phyloP scores from a whole-genome alignment of 1,284 basidiomycete species.

The Puccinia hordei region DNA sequence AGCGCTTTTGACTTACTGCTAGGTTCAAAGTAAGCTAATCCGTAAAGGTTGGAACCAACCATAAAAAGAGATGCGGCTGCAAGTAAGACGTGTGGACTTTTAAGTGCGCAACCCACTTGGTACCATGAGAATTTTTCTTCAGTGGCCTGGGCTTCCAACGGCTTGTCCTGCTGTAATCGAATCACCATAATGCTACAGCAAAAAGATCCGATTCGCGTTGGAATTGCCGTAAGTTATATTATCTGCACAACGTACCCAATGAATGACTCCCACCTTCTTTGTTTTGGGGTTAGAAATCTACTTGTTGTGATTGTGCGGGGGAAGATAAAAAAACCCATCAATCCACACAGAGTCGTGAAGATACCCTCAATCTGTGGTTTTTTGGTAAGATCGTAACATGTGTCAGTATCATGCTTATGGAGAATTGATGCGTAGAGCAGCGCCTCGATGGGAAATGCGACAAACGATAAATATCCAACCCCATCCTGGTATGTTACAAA shows the following conservation, averaged over 20 bases:
- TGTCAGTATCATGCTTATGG: neutral
- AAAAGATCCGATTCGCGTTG: neutral
- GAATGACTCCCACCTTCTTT: constrained; percentile 30
- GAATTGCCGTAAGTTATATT: neutral
- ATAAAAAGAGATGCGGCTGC: constrained; percentile 12
- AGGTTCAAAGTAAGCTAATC: constrained; percentile 46
- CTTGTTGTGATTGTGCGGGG: constrained; percentile 7
- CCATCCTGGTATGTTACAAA: constrained; percentile 35
- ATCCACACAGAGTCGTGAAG: constrained; percentile 37
- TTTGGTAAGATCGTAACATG: neutral
- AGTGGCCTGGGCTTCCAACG: neutral
- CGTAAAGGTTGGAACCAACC: constrained; percentile 35
- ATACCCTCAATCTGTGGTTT: constrained; percentile 38
- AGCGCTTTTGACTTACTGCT: constrained; percentile 29
- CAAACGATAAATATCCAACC: constrained; percentile 49
- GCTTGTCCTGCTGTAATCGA: constrained; percentile 15
- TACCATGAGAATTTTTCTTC: constrained; percentile 28
- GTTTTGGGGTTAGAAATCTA: constrained; percentile 26
- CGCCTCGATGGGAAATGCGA: neutral
- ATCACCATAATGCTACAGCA: constrained; percentile 20
- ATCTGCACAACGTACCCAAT: neutral
- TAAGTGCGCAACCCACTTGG: constrained; percentile 29
- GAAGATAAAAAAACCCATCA: constrained; percentile 30
- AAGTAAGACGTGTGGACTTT: constrained; percentile 48
- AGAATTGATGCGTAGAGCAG: neutral